A percentile compares a stretch with the other conserved stretches of the same genome.
Evolutionary conservation across 2,329 filamentous ascomycete species (phyloP).

Genomic region (Cadophora sp.): DNA sequence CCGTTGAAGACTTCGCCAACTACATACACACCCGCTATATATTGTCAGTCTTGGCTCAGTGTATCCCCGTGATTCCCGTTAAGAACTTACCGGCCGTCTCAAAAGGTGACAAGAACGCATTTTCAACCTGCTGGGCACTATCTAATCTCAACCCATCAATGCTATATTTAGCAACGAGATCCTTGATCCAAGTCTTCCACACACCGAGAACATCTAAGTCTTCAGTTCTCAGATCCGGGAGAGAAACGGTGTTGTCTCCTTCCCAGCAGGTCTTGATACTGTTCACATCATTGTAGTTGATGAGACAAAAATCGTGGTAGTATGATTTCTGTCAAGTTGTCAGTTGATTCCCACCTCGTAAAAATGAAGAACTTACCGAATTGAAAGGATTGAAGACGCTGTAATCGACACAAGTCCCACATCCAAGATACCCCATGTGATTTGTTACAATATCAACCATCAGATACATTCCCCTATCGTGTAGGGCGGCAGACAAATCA

Average conservation of each 20-base stretch:
- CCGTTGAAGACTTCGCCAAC: slow-evolving; percentile 67
- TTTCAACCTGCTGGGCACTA: slow-evolving; percentile 54
- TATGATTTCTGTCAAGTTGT: slow-evolving; percentile 41
- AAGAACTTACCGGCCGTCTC: slow-evolving; percentile 46
- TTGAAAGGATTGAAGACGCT: slow-evolving; percentile 50
- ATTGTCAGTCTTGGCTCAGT: slow-evolving; percentile 1
- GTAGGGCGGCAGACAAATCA: slow-evolving; percentile 52
- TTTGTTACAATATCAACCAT: slow-evolving; percentile 61
- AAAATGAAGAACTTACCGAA: slow-evolving; percentile 34
- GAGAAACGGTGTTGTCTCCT: slow-evolving; percentile 40
- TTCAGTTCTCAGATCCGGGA: slow-evolving; percentile 44
- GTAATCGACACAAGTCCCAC: slow-evolving; percentile 47
- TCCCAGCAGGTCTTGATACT: slow-evolving; percentile 39
- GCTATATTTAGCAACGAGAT: slow-evolving; percentile 43
- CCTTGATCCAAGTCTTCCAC: slow-evolving; percentile 39
- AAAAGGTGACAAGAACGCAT: slow-evolving; percentile 63
- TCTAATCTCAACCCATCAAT: slow-evolving; percentile 60
- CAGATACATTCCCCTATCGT: slow-evolving; percentile 55
- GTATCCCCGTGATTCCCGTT: background rate
- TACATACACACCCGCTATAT: slow-evolving; percentile 61
- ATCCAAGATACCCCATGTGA: slow-evolving; percentile 49
- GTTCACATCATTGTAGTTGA: slow-evolving; percentile 48
- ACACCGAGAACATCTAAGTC: slow-evolving; percentile 34
- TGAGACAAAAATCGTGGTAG: slow-evolving; percentile 45
- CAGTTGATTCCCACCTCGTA: slow-evolving; percentile 26